These are phyloP conservation scores for Penicillium taxi DNA, from an alignment of 495 filamentous ascomycete genomes.

Conservation along the genomic window DNA sequence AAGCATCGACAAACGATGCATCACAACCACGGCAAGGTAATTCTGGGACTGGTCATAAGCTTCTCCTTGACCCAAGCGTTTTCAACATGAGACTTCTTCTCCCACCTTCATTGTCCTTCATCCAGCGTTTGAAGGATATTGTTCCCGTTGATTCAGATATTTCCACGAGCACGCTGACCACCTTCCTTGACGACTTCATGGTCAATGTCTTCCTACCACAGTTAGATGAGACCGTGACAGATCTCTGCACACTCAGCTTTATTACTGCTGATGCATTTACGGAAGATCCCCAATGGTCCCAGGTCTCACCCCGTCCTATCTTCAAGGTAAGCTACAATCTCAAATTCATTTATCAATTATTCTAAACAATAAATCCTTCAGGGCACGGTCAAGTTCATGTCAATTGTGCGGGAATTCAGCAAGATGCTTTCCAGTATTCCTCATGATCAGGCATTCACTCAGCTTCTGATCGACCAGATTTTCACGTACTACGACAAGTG, in stretches of 20 bases:
- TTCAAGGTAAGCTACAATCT: conserved; percentile 52
- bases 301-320: conserved; percentile 69
- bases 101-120: conserved; percentile 86
- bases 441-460: conserved; percentile 90
- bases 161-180: conserved; percentile 77
- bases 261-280: conserved; percentile 82
- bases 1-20: conserved; percentile 27
- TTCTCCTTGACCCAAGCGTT: conserved; percentile 88
- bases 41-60: conserved; percentile 66
- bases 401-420: conserved; percentile 80
- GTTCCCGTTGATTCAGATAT: conserved; percentile 81
- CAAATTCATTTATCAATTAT: conserved; percentile 1
- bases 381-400: conserved; percentile 83
- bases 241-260: conserved; percentile 74
- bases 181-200: conserved; percentile 96
- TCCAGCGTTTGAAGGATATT: conserved; percentile 83
- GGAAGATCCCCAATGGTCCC: conserved; percentile 73
- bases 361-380: conserved; percentile 10
- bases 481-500: conserved; percentile 86
- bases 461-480: conserved; percentile 84
- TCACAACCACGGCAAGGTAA: conserved; percentile 35
- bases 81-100: conserved; percentile 96
- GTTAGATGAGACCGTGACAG: conserved; percentile 87
- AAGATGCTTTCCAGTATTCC: conserved; percentile 91
- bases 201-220: conserved; percentile 97